Base-by-base conservation (phyloP, 108 stramenopile species). In the Nitzschia sp. region DNA sequence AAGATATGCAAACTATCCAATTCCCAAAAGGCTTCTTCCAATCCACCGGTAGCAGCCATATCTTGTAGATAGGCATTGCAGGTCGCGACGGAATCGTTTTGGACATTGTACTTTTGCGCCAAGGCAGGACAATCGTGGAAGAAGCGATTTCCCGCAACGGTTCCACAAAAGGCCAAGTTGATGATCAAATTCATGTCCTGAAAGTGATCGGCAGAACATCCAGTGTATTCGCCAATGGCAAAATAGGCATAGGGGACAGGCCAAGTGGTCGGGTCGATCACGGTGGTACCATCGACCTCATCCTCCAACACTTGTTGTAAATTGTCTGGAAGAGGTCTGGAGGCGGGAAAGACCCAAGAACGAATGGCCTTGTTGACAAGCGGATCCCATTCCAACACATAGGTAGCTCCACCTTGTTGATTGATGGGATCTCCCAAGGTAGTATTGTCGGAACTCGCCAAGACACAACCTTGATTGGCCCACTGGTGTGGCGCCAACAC, bases 391-490 rank as follows among this genome's bases (percentile, higher is more conserved):
- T 95, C 93, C 40, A 95, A 64, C 0, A 70, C 90, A 71, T 86
- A 94, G 15, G 91, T 76, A 37, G 90, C 94, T 39, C 94, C 94
- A 48, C 91, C 91, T 38, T 64, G 58, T 25, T 80, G 80, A 68
- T 95, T 95, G 58, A 95, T 81, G 11, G 85, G 77, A 25, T 44
- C 70, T 10, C 94, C 94, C 22, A 95, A 58, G 2, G 91, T 95
- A 43, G 72, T 72, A 55, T 86, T 77, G 0, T 86, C 67, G 5
- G 79, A 60, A 51, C 69, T 70, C 7, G 87, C 80, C n/a, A 80
- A 83, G 15, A 92, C 90, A 72, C 94, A 95, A 14, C 94, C 94
- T 69, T 95, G 89, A 55, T 95, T 95, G 51, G 73, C 78, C 94
- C 94, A 95, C 72, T 95, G 94, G 72, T 95, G 87, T 21, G 81